phyloP scores from a whole-genome alignment of 805 yeast species.

The Candida pseudofarinosa region DNA sequence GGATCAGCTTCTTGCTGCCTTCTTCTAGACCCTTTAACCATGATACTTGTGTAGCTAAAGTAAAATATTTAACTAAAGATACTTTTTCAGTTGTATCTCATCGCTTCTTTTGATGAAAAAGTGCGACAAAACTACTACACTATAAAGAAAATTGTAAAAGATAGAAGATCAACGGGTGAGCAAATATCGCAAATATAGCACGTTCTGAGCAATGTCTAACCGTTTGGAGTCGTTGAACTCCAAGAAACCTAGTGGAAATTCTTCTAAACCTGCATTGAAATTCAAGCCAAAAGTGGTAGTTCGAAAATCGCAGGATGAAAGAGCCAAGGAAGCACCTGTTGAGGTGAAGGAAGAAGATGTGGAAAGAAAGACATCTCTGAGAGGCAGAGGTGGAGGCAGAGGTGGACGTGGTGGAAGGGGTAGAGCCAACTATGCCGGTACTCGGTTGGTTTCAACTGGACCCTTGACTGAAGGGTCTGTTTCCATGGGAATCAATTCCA shows the following conservation, averaged over 20 bases:
- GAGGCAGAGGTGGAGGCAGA: conserved; percentile 29
- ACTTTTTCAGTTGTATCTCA: conserved; percentile 1
- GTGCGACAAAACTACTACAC: background rate
- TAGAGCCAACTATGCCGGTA: conserved; percentile 37
- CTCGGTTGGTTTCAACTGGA: conserved; percentile 68
- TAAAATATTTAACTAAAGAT: background rate
- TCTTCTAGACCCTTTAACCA: conserved; percentile 18
- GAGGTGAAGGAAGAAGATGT: conserved; percentile 34
- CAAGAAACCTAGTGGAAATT: conserved; percentile 16
- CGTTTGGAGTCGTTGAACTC: conserved; percentile 39
- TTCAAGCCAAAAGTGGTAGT: conserved; percentile 88
- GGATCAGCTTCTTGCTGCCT: conserved; percentile 15
- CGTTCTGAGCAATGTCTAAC: conserved; percentile 28
- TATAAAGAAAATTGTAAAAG: background rate
- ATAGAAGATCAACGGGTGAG: background rate
- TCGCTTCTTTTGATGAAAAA: background rate
- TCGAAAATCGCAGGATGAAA: conserved; percentile 75
- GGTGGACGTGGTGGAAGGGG: conserved; percentile 37
- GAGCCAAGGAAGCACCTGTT: conserved; percentile 70
- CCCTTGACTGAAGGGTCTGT: conserved; percentile 68
- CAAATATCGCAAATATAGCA: background rate
- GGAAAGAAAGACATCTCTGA: conserved; percentile 14
- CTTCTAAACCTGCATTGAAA: conserved; percentile 53
- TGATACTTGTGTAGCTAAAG: background rate
- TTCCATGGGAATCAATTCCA: conserved; percentile 33